phyloP scores from a whole-genome alignment of 257 asterid genomes.

The Solanum habrochaites region DNA sequence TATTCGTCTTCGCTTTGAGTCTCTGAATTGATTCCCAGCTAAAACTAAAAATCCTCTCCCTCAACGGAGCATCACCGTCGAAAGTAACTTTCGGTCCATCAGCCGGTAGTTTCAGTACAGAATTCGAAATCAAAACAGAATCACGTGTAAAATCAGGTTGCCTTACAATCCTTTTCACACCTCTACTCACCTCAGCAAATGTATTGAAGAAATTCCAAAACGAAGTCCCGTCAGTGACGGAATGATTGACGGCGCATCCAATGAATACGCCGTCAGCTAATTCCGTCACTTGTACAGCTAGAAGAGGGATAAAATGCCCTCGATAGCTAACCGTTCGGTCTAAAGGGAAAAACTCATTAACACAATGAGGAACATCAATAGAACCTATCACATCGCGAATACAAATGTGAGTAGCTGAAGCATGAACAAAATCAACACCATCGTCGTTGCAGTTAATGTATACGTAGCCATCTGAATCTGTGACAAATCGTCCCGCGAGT shows the following conservation, averaged over 20 bases:
- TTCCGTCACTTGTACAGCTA: slow-evolving; percentile 14
- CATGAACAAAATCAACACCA: slow-evolving; percentile 10
- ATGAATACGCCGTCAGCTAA: slow-evolving; percentile 13
- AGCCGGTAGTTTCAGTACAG: slow-evolving; percentile 38
- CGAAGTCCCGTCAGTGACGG: slow-evolving; percentile 50
- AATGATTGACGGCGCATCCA: slow-evolving; percentile 15
- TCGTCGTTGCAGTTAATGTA: slow-evolving; percentile 3
- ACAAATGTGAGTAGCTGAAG: neutral
- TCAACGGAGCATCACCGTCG: slow-evolving; percentile 34
- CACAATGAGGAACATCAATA: neutral
- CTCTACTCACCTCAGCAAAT: slow-evolving; percentile 45
- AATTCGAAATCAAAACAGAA: slow-evolving; percentile 43
- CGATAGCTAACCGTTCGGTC: slow-evolving; percentile 4
- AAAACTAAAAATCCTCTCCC: slow-evolving; percentile 60
- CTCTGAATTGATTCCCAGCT: slow-evolving; percentile 36
- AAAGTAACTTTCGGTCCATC: slow-evolving; percentile 54
- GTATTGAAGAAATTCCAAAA: slow-evolving; percentile 59
- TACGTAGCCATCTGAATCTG: neutral
- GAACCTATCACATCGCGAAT: neutral
- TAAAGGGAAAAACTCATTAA: slow-evolving; percentile 8
- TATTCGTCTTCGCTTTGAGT: slow-evolving; percentile 1
- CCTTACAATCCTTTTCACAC: slow-evolving; percentile 26
- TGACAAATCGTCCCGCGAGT: neutral
- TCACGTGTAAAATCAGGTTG: slow-evolving; percentile 18
- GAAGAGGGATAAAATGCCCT: slow-evolving; percentile 8